Evolutionary conservation across 805 yeast species (phyloP), one percentile per base, ranked within the genome.

Genomic region (Diddensiella caesifluorescens): DNA sequence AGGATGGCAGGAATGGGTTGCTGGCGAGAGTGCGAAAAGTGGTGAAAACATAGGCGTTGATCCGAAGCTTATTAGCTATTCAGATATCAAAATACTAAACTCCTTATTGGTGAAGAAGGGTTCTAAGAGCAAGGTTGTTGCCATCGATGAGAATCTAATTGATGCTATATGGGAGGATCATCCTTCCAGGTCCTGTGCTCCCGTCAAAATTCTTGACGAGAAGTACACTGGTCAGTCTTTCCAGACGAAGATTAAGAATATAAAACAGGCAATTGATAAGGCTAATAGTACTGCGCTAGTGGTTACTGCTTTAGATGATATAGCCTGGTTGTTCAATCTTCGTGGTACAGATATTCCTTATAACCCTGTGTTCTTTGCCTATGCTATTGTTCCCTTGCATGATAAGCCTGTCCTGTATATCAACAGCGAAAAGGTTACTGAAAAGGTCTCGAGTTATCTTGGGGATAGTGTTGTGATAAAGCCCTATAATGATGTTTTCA

Each of bases 311-410:
- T 63, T 89, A 39, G 97, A 90, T 64, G 95, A 89, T 52, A 77
- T 88, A 48, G 92, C 95, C 5, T 89, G 96, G 96, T 64, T 88
- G 32, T 73, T 88, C 57, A 90, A 90, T 57, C 64, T 90, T 42
- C 76, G 98, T 49, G 85, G 89, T 4, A 74, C 72, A 18, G 97
- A 90, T 59, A 80, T 90, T 45, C 80, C 80, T 3, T 90, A 73
- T 58, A 81, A 82, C 55, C 97, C 97, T 0, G 90, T 88, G 1
- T 92, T 90, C 59, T 87, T 79, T 62, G 69, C 89, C 5, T 83
- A 79, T 53, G 67, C 76, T 1, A 60, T 80, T 7, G 67, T 80
- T 22, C 64, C 73, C 13, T 65, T 56, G 9, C 64, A 64, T 2
- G 51, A 55, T 2, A 35, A 41, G 18, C 35, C 40, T 2, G 54